A percentile compares a stretch with the other conserved stretches of the same genome.
Evolutionary conservation across 148 eudicot species (phyloP).

Genomic region (Amaranthus hypochondriacus): DNA sequence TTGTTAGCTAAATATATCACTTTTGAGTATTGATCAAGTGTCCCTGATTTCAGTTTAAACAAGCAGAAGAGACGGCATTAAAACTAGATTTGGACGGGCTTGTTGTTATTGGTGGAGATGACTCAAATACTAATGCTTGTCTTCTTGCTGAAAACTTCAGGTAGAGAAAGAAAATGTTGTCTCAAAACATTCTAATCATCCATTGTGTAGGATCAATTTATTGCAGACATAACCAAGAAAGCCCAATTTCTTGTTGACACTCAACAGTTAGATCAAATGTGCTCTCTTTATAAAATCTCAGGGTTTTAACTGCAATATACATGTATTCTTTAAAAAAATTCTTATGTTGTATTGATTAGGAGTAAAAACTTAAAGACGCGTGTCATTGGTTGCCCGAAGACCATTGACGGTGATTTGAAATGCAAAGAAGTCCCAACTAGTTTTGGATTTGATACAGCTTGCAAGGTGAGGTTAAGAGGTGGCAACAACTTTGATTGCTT

Average conservation of each 20-base stretch:
- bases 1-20: neutral
- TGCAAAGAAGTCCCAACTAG: constrained; percentile 92
- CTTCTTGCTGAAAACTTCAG: constrained; percentile 96
- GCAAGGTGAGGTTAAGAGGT: constrained; percentile 63
- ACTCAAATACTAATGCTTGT: constrained; percentile 97
- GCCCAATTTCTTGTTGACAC: neutral
- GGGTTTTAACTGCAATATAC: neutral
- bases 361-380: constrained; percentile 78
- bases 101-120: constrained; percentile 98
- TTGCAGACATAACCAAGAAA: neutral
- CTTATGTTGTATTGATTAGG: constrained; percentile 37
- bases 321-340: neutral
- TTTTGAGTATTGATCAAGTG: constrained; percentile 8
- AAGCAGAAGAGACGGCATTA: constrained; percentile 84
- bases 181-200: neutral
- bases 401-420: constrained; percentile 97
- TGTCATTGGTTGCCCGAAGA: constrained; percentile 98
- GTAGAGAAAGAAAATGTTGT: constrained; percentile 23
- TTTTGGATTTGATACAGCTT: constrained; percentile 99
- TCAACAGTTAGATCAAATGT: neutral
- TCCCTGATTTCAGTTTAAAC: constrained; percentile 66
- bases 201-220: neutral
- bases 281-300: neutral
- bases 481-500: neutral
- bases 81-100: constrained; percentile 98